Evolutionary conservation across 441 rosid genomes (phyloP), one percentile per base, ranked within the genome.

Genomic region (Isatis lusitanica): DNA sequence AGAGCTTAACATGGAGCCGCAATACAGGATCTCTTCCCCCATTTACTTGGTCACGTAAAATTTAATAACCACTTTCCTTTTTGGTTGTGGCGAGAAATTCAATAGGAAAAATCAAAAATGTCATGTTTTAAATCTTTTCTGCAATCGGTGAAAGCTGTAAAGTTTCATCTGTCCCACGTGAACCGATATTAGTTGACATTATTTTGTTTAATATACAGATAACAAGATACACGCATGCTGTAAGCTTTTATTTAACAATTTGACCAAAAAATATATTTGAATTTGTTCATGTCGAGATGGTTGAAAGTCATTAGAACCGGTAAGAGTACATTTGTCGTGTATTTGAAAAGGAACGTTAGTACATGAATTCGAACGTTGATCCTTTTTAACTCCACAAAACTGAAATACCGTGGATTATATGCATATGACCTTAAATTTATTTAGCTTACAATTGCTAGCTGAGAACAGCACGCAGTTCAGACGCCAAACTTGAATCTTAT

Each of bases 11-110:
- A 81, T 77, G 92, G 94, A 87, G 68, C 82, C 77, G 78, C 86
- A 81, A 48, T 82, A 80, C 10, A 86, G 90, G 76, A 59, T 70
- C 44, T 74, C 96, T 17, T 39, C 71, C 59, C 96, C 97, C 10
- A 86, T 90, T 48, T 92, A 92, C 79, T 76, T 92, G 74, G 96
- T 92, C 58, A 90, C 93, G 63, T 90, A 70, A 78, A 39, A 51
- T 43, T 57, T 31, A 57, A 1, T 24, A 36, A 51, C 16, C 65
- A 44, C 18, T 28, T 42, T 53, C 53, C 9, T 21, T 53, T 53
- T 68, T 55, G 47, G 30, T 33, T 33, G 36, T 33, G 36, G 8
- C 8, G 8, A 33, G 36, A 39, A 63, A 43, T 57, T 44, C 17
- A 36, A 18, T 58, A 58, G 47, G 28, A 26, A 26, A 26, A 26